A percentile compares a stretch with the other conserved stretches of the same genome.
Conservation (phyloP, 2,329 filamentous ascomycete genomes). For the Neophaeococcomyces aloes region DNA sequence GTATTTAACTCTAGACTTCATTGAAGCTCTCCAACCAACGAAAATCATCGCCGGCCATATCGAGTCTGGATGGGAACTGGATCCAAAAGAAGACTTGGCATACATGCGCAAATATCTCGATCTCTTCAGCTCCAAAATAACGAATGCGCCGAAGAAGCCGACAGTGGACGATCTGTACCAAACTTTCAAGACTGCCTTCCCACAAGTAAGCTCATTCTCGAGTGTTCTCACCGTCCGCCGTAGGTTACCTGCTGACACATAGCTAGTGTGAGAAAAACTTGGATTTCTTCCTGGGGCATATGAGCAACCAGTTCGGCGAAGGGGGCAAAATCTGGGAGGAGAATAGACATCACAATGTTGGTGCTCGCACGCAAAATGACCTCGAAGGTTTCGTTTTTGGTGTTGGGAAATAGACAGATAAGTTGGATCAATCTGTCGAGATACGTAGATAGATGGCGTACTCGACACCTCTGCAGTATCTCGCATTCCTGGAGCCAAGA, state of each 20-base stretch:
- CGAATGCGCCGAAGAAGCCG: slow-evolving; percentile 22
- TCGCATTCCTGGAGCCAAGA: too few relatives aligned
- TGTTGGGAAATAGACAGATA: too few relatives aligned
- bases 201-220: too few relatives aligned
- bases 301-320: slow-evolving; percentile 27
- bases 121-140: slow-evolving; percentile 24
- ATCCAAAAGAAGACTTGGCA: slow-evolving; percentile 23
- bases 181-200: slow-evolving; percentile 22
- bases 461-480: too few relatives aligned
- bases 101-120: slow-evolving; percentile 25
- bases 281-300: slow-evolving; percentile 28
- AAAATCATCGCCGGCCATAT: slow-evolving; percentile 16
- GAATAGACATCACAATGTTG: slow-evolving; percentile 24
- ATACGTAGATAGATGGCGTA: too few relatives aligned
- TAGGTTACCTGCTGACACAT: too few relatives aligned
- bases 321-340: slow-evolving; percentile 26
- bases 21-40: slow-evolving; percentile 14
- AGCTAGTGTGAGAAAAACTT: too few relatives aligned
- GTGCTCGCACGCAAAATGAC: too few relatives aligned
- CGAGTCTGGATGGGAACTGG: slow-evolving; percentile 24
- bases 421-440: too few relatives aligned
- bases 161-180: slow-evolving; percentile 24
- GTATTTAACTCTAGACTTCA: slow-evolving; percentile 22
- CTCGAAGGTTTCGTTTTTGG: too few relatives aligned
- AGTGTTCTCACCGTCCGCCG: too few relatives aligned